These are phyloP conservation scores for Skeletonema potamos DNA, from an alignment of 108 stramenopile genomes.

Conservation along the genomic window DNA sequence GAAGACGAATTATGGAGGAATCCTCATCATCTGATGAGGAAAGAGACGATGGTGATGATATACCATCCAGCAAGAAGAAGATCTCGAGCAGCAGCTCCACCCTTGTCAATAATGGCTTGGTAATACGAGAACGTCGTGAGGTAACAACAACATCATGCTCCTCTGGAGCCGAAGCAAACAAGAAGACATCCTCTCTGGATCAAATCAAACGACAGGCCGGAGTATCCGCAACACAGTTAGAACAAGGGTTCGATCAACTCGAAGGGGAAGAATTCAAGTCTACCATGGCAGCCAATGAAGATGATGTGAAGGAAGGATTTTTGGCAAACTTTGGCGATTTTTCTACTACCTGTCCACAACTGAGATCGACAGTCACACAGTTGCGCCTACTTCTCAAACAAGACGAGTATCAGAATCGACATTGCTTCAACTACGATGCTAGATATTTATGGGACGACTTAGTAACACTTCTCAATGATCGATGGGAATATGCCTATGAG, in stretches of 20 bases:
- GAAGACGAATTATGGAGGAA: background rate
- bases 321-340: background rate
- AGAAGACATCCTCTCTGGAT: slow-evolving; percentile 25
- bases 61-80: background rate
- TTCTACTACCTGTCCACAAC: background rate
- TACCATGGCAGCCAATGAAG: slow-evolving; percentile 31
- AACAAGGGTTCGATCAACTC: slow-evolving; percentile 19
- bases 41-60: slow-evolving; percentile 3
- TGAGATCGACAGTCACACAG: background rate
- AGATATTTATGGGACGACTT: slow-evolving; percentile 12
- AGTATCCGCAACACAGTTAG: slow-evolving; percentile 25
- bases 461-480: background rate
- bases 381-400: background rate
- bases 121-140: background rate
- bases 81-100: background rate
- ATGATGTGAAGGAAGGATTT: slow-evolving; percentile 36
- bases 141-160: background rate
- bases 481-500: slow-evolving; percentile 12
- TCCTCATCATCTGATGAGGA: background rate
- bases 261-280: slow-evolving; percentile 35
- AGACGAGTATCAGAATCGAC: background rate
- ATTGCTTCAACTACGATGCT: background rate
- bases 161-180: background rate
- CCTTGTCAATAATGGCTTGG: background rate
- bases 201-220: slow-evolving; percentile 42